Base-by-base conservation (phyloP, 2,329 filamentous ascomycete species). In the Colletotrichum abscissum region DNA sequence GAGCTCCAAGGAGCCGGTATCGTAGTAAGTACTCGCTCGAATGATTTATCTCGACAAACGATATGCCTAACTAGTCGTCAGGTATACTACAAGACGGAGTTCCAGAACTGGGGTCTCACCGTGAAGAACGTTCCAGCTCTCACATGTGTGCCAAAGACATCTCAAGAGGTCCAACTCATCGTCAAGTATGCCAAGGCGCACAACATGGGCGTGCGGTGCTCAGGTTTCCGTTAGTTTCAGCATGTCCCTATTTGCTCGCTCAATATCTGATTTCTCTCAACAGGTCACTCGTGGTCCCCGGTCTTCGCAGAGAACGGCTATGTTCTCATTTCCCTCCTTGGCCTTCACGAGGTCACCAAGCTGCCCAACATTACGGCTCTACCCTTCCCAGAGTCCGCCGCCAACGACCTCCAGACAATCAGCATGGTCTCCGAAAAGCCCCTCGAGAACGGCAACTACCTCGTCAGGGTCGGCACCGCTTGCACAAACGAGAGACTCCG, bases 401-500 rank as follows among this genome's bases (percentile, higher is more conserved):
- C 76, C 6, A 80, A 78, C 24, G 84, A 85, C 49, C 78, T 86
- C n/a, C 82, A 84, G 73, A 79, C 77, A 7, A 85, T 86, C 70
- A 78, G 84, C 52, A 73, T 84, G 33, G 78, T 80, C 42, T 69
- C 78, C 1, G 78, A 73, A 1, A 75, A 77, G 5, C 76, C 76
- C 5, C 76, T 76, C 2, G 76, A 78, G 19, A 80, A 82, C 63
- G 77, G 76, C 11, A 78, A 77, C 42, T 67, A 79, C 42, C 19
- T 49, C 3, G 42, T 49, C 19, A 49, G 42, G n/a, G 42, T 49
- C 19, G 42, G 42, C 1, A 49, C 42, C 19, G 42, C 42, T n/a
- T 49, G 42, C 19, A 49, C 42, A 49, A 49, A 49, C 42, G 42
- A n/a, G 19, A 49, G 42, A 49, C 42, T 49, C 3, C 42, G 42